These are phyloP conservation scores for Yarrowia sp. DNA, from an alignment of 805 yeast genomes.

Conservation along the genomic window DNA sequence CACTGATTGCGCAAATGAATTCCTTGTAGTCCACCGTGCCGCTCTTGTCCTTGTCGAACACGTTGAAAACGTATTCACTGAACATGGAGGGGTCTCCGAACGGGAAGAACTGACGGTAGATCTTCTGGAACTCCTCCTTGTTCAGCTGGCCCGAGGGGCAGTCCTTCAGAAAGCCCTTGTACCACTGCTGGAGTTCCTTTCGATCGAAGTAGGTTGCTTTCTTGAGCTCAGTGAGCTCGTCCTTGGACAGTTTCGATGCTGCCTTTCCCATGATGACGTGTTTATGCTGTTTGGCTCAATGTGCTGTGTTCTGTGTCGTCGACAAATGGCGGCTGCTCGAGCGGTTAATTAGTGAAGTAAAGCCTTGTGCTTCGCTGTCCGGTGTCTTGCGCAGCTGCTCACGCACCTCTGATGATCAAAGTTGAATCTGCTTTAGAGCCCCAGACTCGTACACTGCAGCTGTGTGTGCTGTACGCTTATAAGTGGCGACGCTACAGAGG, in stretches of 20 bases:
- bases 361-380: conserved; percentile 56
- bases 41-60: conserved; percentile 76
- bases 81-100: conserved; percentile 95
- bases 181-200: conserved; percentile 97
- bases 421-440: conserved; percentile 34
- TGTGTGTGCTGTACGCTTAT: background rate
- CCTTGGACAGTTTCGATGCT: conserved; percentile 86
- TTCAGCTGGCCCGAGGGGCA: conserved; percentile 89
- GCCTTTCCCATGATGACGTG: conserved; percentile 76
- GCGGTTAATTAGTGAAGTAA: conserved; percentile 25
- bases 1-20: conserved; percentile 81
- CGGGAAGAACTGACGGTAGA: conserved; percentile 95
- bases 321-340: background rate
- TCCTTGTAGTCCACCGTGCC: conserved; percentile 89
- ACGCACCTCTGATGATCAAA: conserved; percentile 42
- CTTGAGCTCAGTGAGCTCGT: conserved; percentile 78
- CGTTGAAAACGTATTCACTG: conserved; percentile 82
- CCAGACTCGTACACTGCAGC: background rate
- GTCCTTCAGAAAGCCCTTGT: conserved; percentile 90
- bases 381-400: conserved; percentile 52
- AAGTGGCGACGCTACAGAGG: background rate
- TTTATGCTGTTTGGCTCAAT: background rate
- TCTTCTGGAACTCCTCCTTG: conserved; percentile 82
- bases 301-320: background rate
- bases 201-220: conserved; percentile 88